Percentiles rank a stretch among this genome's conserved stretches.
Conservation (phyloP, 495 filamentous ascomycete genomes). For the Xylaria scruposa region DNA sequence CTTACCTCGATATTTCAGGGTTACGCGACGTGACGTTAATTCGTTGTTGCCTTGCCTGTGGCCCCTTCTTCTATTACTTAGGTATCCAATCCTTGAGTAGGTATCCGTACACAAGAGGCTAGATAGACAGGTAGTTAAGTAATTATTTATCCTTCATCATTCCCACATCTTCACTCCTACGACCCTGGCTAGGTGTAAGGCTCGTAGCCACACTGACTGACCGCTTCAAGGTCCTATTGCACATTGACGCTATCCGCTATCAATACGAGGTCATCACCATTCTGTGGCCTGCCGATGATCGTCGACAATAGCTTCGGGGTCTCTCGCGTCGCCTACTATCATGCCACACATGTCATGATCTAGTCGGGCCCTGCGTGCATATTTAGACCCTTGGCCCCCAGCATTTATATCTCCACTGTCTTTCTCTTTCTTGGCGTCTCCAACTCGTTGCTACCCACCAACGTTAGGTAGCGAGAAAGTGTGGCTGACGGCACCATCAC, state of each 20-base stretch:
- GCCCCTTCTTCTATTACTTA: background rate
- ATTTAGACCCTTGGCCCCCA: background rate
- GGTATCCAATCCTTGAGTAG: background rate
- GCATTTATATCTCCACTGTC: background rate
- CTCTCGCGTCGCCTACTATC: background rate
- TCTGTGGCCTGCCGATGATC: background rate
- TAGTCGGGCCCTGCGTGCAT: background rate
- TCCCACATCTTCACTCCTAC: background rate
- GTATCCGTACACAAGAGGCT: too few relatives aligned
- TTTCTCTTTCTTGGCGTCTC: constrained; percentile 15
- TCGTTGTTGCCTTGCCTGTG: background rate
- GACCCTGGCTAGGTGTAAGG: background rate
- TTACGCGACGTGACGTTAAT: background rate
- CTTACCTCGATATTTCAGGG: background rate
- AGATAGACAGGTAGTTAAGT: too few relatives aligned
- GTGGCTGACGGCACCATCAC: constrained; percentile 9
- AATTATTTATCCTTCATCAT: background rate
- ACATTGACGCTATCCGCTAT: background rate
- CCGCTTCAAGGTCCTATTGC: background rate
- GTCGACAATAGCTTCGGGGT: background rate
- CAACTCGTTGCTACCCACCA: constrained; percentile 16
- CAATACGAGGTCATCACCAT: background rate
- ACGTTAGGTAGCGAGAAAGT: constrained; percentile 7
- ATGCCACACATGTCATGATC: background rate
- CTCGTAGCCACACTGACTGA: background rate